phyloP scores from a whole-genome alignment of 2,329 filamentous ascomycete genomes.

The Scedosporium boydii region DNA sequence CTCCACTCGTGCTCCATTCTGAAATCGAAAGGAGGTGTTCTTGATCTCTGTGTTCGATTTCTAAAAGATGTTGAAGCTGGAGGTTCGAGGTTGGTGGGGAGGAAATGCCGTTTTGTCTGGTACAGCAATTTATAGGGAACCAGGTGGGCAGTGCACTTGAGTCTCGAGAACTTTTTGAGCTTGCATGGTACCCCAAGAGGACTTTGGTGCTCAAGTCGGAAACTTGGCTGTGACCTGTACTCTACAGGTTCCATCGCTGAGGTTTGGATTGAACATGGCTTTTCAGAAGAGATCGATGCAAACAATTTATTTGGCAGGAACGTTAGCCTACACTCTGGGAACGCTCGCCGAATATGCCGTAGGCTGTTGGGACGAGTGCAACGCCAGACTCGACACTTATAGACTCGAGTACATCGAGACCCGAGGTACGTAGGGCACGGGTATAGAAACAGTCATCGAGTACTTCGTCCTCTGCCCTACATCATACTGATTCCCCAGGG shows the following conservation, averaged over 20 bases:
- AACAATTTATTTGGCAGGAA: not conserved
- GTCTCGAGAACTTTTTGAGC: not conserved
- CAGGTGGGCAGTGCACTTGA: not conserved
- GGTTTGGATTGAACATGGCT: not conserved
- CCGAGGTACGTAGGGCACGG: not conserved
- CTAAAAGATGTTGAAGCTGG: not conserved
- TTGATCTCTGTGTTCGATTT: not conserved
- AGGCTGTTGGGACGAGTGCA: conserved; percentile 1
- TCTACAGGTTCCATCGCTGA: not conserved
- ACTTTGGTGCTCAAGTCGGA: not conserved
- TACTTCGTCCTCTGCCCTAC: too few relatives aligned
- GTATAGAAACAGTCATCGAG: too few relatives aligned
- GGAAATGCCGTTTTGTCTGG: not conserved
- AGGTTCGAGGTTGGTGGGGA: not conserved
- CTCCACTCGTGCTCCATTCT: not conserved
- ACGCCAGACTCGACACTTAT: not conserved
- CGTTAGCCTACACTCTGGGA: conserved; percentile 2
- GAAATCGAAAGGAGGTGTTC: not conserved
- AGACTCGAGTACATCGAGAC: not conserved
- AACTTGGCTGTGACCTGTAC: not conserved
- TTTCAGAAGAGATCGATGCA: not conserved
- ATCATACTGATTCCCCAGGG: too few relatives aligned
- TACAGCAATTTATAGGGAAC: not conserved
- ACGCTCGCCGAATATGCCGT: conserved; percentile 7
- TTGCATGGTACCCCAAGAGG: not conserved